phyloP scores from a whole-genome alignment of 2,329 filamentous ascomycete species.

The Fusarium kyushuense region DNA sequence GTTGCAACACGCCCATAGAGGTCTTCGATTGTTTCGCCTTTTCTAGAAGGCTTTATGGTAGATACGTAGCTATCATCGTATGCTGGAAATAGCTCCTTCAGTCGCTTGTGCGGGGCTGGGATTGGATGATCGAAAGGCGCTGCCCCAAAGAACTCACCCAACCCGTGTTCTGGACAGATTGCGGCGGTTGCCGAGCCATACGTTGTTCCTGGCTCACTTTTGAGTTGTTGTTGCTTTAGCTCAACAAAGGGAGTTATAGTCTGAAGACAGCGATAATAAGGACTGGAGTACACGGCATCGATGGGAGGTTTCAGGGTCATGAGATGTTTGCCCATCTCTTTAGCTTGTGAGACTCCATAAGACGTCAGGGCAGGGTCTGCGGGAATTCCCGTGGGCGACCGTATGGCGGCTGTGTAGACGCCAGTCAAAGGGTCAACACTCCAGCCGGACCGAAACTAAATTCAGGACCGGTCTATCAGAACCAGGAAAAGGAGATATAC shows the following conservation, averaged over 20 bases:
- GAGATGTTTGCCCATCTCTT: constrained; percentile 78
- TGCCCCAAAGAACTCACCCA: constrained; percentile 91
- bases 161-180: constrained; percentile 68
- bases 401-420: constrained; percentile 77
- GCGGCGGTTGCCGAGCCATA: constrained; percentile 47
- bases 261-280: constrained; percentile 89
- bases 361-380: constrained; percentile 89
- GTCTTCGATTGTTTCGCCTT: constrained; percentile 82
- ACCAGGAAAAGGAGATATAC: constrained; percentile 1
- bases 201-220: constrained; percentile 11
- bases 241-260: constrained; percentile 78
- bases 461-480: constrained; percentile 35
- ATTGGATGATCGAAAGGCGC: constrained; percentile 87
- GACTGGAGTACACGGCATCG: constrained; percentile 83
- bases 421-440: constrained; percentile 84
- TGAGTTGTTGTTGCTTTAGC: constrained; percentile 52
- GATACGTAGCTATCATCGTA: constrained; percentile 70
- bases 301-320: constrained; percentile 72
- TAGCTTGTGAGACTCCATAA: constrained; percentile 86
- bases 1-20: constrained; percentile 84
- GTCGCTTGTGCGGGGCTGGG: constrained; percentile 72
- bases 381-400: constrained; percentile 87
- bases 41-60: constrained; percentile 72
- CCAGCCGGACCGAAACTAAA: constrained; percentile 91
- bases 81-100: constrained; percentile 76